phyloP scores from a whole-genome alignment of 2,329 filamentous ascomycete genomes.

The Trichoderma sp. region DNA sequence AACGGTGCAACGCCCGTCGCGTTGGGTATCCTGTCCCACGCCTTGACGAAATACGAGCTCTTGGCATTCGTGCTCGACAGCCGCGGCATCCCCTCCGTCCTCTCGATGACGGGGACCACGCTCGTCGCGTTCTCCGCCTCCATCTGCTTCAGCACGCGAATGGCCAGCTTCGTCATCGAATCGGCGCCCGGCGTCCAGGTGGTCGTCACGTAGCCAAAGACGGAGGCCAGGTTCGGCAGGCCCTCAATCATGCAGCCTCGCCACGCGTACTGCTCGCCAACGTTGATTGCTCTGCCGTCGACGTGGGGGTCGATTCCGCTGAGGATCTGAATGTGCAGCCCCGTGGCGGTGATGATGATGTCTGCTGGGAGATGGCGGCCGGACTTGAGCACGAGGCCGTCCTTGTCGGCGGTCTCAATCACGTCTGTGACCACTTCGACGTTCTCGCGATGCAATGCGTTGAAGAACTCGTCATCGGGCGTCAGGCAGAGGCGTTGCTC shows the following conservation, averaged over 20 bases:
- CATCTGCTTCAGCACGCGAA: slow-evolving; percentile 58
- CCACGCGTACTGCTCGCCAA: slow-evolving; percentile 61
- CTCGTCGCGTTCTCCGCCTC: slow-evolving; percentile 47
- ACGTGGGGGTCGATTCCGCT: slow-evolving; percentile 56
- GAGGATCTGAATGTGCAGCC: slow-evolving; percentile 61
- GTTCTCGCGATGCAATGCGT: slow-evolving; percentile 50
- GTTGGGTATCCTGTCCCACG: slow-evolving; percentile 43
- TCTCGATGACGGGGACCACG: slow-evolving; percentile 49
- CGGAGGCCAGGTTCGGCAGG: slow-evolving; percentile 63
- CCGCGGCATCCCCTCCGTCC: slow-evolving; percentile 33
- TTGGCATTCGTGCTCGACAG: slow-evolving; percentile 36
- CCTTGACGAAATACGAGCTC: slow-evolving; percentile 44
- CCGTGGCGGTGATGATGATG: slow-evolving; percentile 70
- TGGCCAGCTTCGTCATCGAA: slow-evolving; percentile 49
- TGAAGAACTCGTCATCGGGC: slow-evolving; percentile 59
- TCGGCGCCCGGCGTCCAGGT: slow-evolving; percentile 71
- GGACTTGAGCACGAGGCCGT: slow-evolving; percentile 51
- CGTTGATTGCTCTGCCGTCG: slow-evolving; percentile 54
- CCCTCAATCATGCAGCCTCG: slow-evolving; percentile 67
- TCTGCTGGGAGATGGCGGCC: slow-evolving; percentile 60
- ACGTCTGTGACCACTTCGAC: slow-evolving; percentile 53
- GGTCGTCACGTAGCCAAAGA: slow-evolving; percentile 67
- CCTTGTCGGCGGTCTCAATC: slow-evolving; percentile 54
- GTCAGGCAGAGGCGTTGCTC: slow-evolving; percentile 75
- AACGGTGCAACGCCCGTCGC: slow-evolving; percentile 41